These are phyloP conservation scores for Dovyalis caffra DNA, from an alignment of 345 rosid genomes.

Conservation along the genomic window DNA sequence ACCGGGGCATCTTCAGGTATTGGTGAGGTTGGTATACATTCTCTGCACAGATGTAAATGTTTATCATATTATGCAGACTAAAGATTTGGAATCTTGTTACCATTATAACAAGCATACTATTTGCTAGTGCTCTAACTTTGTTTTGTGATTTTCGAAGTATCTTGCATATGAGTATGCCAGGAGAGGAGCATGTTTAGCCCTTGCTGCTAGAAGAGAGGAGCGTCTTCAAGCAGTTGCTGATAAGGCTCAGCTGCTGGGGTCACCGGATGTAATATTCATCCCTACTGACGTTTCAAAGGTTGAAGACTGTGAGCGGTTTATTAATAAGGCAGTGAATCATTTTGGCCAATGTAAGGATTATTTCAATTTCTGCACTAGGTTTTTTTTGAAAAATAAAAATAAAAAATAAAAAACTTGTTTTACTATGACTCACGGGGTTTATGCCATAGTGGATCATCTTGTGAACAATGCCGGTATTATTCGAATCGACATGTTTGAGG, in stretches of 20 bases:
- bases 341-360: conserved; percentile 31
- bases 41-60: no score
- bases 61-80: no score
- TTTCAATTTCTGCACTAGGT: no score
- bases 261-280: conserved; percentile 29
- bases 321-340: conserved; percentile 16
- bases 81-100: no score
- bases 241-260: conserved; percentile 24
- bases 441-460: conserved; percentile 61
- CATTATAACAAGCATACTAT: no score
- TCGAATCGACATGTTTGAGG: conserved; percentile 45
- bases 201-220: conserved; percentile 33
- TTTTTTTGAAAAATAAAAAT: no score
- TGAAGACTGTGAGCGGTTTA: conserved; percentile 27
- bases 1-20: conserved; percentile 73
- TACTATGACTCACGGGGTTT: neutral
- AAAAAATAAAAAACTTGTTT: neutral
- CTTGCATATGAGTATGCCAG: conserved; percentile 39
- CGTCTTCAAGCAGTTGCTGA: conserved; percentile 22
- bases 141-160: conserved; percentile 20
- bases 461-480: conserved; percentile 62
- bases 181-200: conserved; percentile 40
- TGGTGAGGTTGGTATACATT: conserved; percentile 43
- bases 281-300: conserved; percentile 23
- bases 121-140: no score